A percentile compares a stretch with the other conserved stretches of the same genome.
Evolutionary conservation across 441 rosid species (phyloP).

Genomic region (Populus hybrid): DNA sequence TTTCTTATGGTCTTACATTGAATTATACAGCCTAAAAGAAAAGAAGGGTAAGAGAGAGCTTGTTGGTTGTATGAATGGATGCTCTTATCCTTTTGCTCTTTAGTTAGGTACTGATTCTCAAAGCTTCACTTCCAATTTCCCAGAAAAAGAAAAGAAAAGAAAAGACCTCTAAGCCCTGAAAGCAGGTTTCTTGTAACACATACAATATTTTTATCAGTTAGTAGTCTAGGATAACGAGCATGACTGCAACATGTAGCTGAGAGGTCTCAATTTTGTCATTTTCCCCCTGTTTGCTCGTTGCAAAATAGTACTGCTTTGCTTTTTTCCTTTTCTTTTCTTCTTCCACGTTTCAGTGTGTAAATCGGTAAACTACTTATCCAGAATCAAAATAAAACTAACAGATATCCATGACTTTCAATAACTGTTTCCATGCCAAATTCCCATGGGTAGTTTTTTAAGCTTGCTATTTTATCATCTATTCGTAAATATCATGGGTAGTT

Average conservation of each 20-base stretch:
- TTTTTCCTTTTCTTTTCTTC: background rate
- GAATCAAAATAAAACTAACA: background rate
- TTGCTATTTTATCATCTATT: conserved; percentile 4
- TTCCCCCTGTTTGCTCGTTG: background rate
- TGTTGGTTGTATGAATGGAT: background rate
- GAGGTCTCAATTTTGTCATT: conserved; percentile 10
- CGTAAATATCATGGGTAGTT: background rate
- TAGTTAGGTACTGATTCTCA: background rate
- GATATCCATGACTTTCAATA: background rate
- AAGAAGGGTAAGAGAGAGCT: background rate
- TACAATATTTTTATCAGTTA: background rate
- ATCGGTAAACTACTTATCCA: background rate
- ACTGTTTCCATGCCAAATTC: background rate
- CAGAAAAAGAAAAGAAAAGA: background rate
- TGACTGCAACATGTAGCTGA: conserved; percentile 4
- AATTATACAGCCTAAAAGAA: background rate
- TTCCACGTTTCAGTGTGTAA: background rate
- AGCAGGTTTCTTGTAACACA: background rate
- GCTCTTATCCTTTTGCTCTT: no score
- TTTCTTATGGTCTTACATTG: background rate
- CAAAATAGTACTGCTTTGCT: background rate
- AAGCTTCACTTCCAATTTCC: background rate
- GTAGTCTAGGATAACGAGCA: conserved; percentile 1
- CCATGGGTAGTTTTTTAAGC: background rate
- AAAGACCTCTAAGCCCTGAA: background rate